Evolutionary conservation across 768 basidiomycete genomes (phyloP).

Genomic region (Trametes cinnabarina): DNA sequence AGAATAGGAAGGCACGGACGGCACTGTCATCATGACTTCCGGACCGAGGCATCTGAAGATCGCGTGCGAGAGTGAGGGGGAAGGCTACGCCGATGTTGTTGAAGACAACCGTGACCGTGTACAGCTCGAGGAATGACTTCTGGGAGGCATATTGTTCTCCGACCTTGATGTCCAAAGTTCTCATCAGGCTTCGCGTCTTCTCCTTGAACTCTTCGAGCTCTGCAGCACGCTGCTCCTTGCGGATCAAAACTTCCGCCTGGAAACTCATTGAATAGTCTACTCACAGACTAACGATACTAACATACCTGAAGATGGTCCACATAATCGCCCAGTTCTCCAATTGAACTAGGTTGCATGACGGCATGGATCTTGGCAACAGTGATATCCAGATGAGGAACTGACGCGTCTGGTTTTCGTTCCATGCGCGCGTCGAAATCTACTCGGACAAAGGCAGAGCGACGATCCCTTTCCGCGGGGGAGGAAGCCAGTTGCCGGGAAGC

Average conservation of each 20-base stretch:
- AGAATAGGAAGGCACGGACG: conserved; percentile 82
- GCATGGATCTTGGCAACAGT: conserved; percentile 79
- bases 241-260: conserved; percentile 70
- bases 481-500: conserved; percentile 53
- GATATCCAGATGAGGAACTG: conserved; percentile 45
- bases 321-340: conserved; percentile 88
- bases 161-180: conserved; percentile 68
- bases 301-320: conserved; percentile 78
- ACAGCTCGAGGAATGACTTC: conserved; percentile 54
- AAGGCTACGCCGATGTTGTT: conserved; percentile 86
- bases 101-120: conserved; percentile 53
- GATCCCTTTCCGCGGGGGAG: conserved; percentile 52
- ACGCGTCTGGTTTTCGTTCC: conserved; percentile 2
- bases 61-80: conserved; percentile 66
- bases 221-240: conserved; percentile 69
- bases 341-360: conserved; percentile 91
- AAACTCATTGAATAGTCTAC: conserved; percentile 18
- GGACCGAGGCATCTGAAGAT: conserved; percentile 48
- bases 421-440: conserved; percentile 59
- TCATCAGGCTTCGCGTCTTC: conserved; percentile 70
- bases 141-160: conserved; percentile 36
- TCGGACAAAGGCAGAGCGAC: conserved; percentile 79
- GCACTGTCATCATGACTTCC: conserved; percentile 41
- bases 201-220: conserved; percentile 84
- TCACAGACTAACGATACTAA: not conserved